Percentiles rank a stretch among this genome's conserved stretches.
phyloP scores from a whole-genome alignment of 768 basidiomycete species.

The Lactarius evosmus region DNA sequence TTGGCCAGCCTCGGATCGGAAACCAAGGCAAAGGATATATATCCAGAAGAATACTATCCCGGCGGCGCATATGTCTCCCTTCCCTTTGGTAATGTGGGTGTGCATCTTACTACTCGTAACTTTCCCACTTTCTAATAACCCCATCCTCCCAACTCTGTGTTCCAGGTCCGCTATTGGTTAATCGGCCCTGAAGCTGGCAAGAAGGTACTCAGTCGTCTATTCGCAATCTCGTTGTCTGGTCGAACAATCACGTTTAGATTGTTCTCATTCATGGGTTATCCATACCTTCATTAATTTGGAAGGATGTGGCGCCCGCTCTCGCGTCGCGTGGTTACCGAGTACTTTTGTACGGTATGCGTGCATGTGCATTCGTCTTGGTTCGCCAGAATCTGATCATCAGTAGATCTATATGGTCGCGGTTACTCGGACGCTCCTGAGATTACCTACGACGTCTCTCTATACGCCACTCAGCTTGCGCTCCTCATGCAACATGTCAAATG shows the following conservation, averaged over 20 bases:
- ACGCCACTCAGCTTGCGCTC: slow-evolving; percentile 76
- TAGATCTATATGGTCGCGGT: slow-evolving; percentile 79
- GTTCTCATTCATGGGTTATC: slow-evolving; percentile 77
- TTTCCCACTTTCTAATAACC: neutral
- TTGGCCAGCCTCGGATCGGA: slow-evolving; percentile 56
- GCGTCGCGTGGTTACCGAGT: slow-evolving; percentile 66
- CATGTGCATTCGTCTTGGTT: neutral
- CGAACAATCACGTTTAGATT: slow-evolving; percentile 43
- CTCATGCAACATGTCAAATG: slow-evolving; percentile 77
- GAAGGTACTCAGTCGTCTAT: slow-evolving; percentile 42
- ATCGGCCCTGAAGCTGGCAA: slow-evolving; percentile 65
- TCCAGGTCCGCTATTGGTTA: slow-evolving; percentile 72
- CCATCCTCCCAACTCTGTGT: neutral
- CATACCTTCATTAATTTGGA: slow-evolving; percentile 74
- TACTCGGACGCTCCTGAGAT: slow-evolving; percentile 78
- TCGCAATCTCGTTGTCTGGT: neutral
- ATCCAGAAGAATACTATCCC: slow-evolving; percentile 65
- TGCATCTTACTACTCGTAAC: neutral
- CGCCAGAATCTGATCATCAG: neutral
- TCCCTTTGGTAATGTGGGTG: slow-evolving; percentile 60
- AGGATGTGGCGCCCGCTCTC: slow-evolving; percentile 64
- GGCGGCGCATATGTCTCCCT: slow-evolving; percentile 62
- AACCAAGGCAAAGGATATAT: slow-evolving; percentile 62
- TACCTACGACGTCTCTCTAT: slow-evolving; percentile 60
- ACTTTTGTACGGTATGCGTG: slow-evolving; percentile 61